Conservation (phyloP, 495 filamentous ascomycete species). For the Penicillium soppii region DNA sequence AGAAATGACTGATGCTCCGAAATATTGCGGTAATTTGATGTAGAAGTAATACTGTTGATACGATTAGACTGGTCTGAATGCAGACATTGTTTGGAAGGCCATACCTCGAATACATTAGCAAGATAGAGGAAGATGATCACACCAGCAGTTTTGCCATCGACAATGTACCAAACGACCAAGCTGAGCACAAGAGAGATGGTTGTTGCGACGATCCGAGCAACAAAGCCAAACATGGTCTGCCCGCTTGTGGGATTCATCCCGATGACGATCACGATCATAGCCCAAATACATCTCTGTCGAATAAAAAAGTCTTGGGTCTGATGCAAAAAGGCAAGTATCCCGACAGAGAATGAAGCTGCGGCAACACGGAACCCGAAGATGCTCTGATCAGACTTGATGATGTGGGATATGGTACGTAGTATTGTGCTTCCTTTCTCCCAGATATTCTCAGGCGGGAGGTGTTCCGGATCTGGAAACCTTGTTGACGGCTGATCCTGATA, state of each 20-base stretch:
- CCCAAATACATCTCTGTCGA: constrained; percentile 71
- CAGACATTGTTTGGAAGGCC: background rate
- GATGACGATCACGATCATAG: constrained; percentile 72
- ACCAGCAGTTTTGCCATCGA: constrained; percentile 59
- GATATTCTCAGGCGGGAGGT: constrained; percentile 60
- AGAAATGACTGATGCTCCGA: constrained; percentile 58
- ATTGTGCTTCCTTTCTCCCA: constrained; percentile 55
- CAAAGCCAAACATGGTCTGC: constrained; percentile 65
- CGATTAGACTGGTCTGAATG: background rate
- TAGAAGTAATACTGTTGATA: constrained; percentile 56
- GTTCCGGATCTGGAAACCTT: constrained; percentile 61
- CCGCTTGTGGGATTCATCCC: constrained; percentile 60
- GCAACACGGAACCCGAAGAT: constrained; percentile 68
- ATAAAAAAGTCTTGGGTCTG: constrained; percentile 66
- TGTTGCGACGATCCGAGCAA: constrained; percentile 63
- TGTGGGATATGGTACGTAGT: constrained; percentile 23
- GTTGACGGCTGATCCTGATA: constrained; percentile 1
- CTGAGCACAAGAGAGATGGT: constrained; percentile 58
- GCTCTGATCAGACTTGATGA: constrained; percentile 32
- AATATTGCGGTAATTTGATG: constrained; percentile 60
- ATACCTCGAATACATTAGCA: constrained; percentile 60
- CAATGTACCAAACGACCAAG: constrained; percentile 74
- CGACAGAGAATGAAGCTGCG: constrained; percentile 67
- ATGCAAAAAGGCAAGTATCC: constrained; percentile 65
- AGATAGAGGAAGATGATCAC: constrained; percentile 67